Evolutionary conservation across 805 yeast species (phyloP).

Genomic region (Pichia sporocuriosa): DNA sequence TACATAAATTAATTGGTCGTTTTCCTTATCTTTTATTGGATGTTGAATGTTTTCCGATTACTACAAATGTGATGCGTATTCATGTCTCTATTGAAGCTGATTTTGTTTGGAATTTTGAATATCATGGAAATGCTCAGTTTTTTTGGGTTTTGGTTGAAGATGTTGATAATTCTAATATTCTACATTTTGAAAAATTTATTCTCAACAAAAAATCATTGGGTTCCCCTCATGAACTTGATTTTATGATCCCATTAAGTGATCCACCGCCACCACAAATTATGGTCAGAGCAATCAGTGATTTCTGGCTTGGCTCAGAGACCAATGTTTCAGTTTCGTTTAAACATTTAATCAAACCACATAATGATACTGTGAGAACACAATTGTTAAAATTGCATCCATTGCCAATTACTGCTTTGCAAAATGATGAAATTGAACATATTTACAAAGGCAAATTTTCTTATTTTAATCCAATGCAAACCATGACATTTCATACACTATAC

Average conservation of each 20-base stretch:
- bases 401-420: constrained; percentile 73
- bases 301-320: constrained; percentile 85
- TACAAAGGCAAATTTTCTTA: constrained; percentile 66
- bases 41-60: constrained; percentile 83
- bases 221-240: constrained; percentile 66
- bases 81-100: constrained; percentile 66
- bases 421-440: constrained; percentile 57
- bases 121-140: constrained; percentile 77
- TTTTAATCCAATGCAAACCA: constrained; percentile 98
- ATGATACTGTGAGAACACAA: constrained; percentile 80
- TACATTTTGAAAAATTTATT: constrained; percentile 79
- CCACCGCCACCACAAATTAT: constrained; percentile 88
- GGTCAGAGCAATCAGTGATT: constrained; percentile 71
- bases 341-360: constrained; percentile 81
- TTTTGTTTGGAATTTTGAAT: constrained; percentile 76
- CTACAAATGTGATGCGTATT: constrained; percentile 77
- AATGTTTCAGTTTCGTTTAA: constrained; percentile 77
- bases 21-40: constrained; percentile 74
- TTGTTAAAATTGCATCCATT: constrained; percentile 77
- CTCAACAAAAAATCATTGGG: constrained; percentile 51
- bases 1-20: constrained; percentile 54
- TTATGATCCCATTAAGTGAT: constrained; percentile 85
- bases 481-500: constrained; percentile 87
- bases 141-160: constrained; percentile 95
- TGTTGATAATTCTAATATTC: constrained; percentile 60